Evolutionary conservation across 352 stramenopile species (phyloP).

Genomic region (Globisporangium lucens): DNA sequence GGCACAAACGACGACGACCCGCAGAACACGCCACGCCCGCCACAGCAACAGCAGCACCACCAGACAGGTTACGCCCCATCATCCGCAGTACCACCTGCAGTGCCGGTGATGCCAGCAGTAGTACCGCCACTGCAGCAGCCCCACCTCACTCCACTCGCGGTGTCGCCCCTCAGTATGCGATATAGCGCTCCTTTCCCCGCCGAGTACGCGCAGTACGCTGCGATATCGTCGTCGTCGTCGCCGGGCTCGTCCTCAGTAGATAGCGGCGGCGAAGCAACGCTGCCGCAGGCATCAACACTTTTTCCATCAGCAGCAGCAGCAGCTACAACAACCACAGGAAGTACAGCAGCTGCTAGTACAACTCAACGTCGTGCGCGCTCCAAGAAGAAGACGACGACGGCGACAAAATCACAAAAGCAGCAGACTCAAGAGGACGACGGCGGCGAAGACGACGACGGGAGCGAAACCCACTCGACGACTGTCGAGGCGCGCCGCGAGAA

Average conservation of each 20-base stretch:
- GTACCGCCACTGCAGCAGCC: neutral
- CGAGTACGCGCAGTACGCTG: conserved; percentile 1
- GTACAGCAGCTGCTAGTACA: neutral
- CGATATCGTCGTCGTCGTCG: conserved; percentile 12
- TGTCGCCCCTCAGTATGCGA: neutral
- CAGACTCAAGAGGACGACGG: neutral
- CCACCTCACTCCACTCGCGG: neutral
- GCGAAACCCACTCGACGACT: neutral
- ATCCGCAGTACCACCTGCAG: neutral
- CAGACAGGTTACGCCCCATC: neutral
- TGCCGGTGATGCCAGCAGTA: neutral
- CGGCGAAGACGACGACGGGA: neutral
- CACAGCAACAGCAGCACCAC: neutral
- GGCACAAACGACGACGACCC: conserved; percentile 5
- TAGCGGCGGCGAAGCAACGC: conserved; percentile 9
- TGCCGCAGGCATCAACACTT: neutral
- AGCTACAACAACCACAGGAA: neutral
- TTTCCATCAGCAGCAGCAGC: neutral
- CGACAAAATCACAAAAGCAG: neutral
- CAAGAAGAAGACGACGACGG: neutral
- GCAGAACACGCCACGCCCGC: neutral
- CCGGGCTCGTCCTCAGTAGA: conserved; percentile 13
- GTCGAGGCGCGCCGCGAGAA: conserved; percentile 17
- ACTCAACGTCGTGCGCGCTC: neutral
- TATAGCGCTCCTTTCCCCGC: neutral